Percentiles rank a stretch among this genome's conserved stretches.
Conservation (phyloP, 768 basidiomycete species). For the Chalciporus sphaerocephalus region DNA sequence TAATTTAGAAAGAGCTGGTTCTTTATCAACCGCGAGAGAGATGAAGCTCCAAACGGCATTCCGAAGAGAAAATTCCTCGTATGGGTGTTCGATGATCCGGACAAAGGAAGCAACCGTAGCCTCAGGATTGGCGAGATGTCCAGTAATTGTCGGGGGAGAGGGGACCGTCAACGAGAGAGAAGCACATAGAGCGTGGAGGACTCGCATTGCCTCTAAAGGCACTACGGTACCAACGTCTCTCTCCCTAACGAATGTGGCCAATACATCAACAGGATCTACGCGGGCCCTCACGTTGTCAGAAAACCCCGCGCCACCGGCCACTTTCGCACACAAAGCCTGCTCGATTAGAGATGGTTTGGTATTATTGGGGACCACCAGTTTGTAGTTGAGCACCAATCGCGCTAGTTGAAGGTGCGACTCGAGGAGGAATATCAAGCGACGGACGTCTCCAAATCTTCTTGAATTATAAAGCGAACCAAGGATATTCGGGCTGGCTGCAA, state of each 20-base stretch:
- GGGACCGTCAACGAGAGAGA: constrained; percentile 59
- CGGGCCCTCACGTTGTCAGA: constrained; percentile 44
- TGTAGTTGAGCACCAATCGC: constrained; percentile 60
- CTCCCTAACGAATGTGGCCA: constrained; percentile 64
- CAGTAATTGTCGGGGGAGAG: constrained; percentile 67
- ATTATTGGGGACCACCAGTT: constrained; percentile 43
- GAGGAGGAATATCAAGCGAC: constrained; percentile 63
- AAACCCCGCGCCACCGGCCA: constrained; percentile 45
- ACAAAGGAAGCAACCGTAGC: constrained; percentile 63
- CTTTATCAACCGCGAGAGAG: constrained; percentile 73
- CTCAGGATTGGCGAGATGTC: constrained; percentile 76
- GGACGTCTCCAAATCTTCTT: constrained; percentile 65
- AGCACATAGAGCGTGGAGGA: constrained; percentile 63
- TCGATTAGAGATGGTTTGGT: constrained; percentile 66
- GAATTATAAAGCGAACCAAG: constrained; percentile 56
- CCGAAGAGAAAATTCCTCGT: constrained; percentile 68
- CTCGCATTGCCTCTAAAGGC: constrained; percentile 60
- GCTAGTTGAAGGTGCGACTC: constrained; percentile 61
- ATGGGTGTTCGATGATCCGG: constrained; percentile 71
- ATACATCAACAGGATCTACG: constrained; percentile 69
- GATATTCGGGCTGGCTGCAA: constrained; percentile 59
- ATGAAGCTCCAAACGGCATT: constrained; percentile 84
- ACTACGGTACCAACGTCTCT: constrained; percentile 56
- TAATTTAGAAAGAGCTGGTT: constrained; percentile 78
- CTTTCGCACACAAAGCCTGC: constrained; percentile 65